Evolutionary conservation across 2,329 filamentous ascomycete species (phyloP).

Genomic region (Colletotrichum limetticola): DNA sequence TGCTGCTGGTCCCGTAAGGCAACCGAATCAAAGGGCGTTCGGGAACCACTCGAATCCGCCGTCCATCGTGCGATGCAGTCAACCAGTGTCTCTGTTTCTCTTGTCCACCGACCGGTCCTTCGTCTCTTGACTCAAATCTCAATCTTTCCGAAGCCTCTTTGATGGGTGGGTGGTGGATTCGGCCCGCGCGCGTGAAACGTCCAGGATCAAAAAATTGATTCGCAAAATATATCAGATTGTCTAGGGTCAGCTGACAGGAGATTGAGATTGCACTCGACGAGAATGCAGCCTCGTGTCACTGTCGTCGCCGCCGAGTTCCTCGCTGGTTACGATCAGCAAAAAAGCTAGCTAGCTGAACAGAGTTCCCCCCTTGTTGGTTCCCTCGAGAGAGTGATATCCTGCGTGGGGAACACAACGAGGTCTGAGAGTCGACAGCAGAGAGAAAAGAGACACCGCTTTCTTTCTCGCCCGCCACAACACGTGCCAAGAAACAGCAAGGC

Average conservation of each 20-base stretch:
- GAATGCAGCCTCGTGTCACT: neutral
- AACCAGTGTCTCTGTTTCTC: neutral
- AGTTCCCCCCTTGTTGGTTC: slow-evolving; percentile 15
- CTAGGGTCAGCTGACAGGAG: slow-evolving; percentile 16
- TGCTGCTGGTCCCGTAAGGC: neutral
- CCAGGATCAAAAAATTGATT: neutral
- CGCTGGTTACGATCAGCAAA: slow-evolving; percentile 1
- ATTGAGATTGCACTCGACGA: slow-evolving; percentile 12
- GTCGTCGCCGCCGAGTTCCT: neutral
- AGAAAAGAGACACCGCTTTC: slow-evolving; percentile 23
- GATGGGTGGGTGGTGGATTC: neutral
- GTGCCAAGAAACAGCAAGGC: neutral
- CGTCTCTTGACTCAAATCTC: neutral
- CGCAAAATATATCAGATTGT: slow-evolving; percentile 7
- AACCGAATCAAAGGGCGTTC: neutral
- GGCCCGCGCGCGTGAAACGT: slow-evolving; percentile 9
- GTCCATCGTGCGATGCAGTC: slow-evolving; percentile 2
- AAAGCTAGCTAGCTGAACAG: neutral
- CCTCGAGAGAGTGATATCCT: slow-evolving; percentile 25
- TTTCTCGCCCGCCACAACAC: neutral
- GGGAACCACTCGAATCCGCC: neutral
- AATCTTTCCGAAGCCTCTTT: slow-evolving; percentile 13
- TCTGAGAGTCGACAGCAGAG: neutral
- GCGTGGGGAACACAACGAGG: slow-evolving; percentile 3
- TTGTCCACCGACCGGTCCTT: neutral